These are phyloP conservation scores for Eucalyptus viminalis DNA, from an alignment of 345 rosid genomes.

Conservation along the genomic window DNA sequence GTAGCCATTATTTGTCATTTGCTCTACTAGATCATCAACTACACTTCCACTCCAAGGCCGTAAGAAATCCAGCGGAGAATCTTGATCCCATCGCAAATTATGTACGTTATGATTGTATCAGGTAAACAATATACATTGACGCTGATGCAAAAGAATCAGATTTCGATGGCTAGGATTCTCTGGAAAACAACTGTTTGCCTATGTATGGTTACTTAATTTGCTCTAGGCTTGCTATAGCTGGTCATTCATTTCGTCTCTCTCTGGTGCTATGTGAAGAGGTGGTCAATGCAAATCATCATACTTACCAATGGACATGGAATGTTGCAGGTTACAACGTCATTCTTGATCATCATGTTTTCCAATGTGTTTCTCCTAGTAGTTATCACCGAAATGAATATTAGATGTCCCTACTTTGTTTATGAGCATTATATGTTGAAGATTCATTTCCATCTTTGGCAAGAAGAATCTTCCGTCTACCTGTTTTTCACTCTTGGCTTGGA, in stretches of 20 bases:
- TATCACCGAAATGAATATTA: background rate
- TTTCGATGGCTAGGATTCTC: background rate
- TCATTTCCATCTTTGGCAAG: background rate
- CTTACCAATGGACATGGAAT: background rate
- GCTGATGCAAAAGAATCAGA: background rate
- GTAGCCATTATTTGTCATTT: background rate
- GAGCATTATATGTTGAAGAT: background rate
- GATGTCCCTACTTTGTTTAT: background rate
- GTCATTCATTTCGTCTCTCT: background rate
- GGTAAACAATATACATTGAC: background rate
- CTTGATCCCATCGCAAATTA: background rate
- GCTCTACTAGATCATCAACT: background rate
- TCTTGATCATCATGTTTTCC: background rate
- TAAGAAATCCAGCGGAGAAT: background rate
- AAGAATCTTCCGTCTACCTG: background rate
- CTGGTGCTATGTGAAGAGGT: background rate
- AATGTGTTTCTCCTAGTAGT: background rate
- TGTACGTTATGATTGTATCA: background rate
- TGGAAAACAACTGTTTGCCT: background rate
- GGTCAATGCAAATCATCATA: background rate
- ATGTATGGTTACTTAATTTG: background rate
- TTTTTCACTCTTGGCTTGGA: background rate
- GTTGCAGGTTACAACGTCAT: background rate
- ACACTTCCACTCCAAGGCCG: background rate
- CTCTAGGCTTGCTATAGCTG: background rate